A percentile compares a stretch with the other conserved stretches of the same genome.
These are phyloP conservation scores for Neoboletus magnificus DNA, from an alignment of 768 basidiomycete species.

Conservation along the genomic window DNA sequence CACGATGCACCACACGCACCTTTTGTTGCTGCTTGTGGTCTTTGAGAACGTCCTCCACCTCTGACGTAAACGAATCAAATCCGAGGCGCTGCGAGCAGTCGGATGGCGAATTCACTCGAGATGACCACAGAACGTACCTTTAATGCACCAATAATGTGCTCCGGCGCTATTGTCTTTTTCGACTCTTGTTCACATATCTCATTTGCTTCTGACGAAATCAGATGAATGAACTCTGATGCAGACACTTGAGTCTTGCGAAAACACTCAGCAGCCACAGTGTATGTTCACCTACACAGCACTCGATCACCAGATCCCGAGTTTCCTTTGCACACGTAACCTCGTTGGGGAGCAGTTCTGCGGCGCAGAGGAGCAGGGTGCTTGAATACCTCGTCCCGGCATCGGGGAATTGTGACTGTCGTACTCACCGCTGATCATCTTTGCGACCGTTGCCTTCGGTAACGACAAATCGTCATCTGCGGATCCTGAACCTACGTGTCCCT, in stretches of 20 bases:
- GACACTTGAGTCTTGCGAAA: conserved; percentile 13
- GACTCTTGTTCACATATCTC: conserved; percentile 97
- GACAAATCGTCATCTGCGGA: conserved; percentile 89
- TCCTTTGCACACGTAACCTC: conserved; percentile 93
- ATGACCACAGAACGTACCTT: conserved; percentile 50
- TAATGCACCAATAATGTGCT: conserved; percentile 90
- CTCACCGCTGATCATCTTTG: conserved; percentile 92
- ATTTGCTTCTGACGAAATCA: conserved; percentile 96
- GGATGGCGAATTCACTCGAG: neutral
- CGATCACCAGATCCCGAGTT: conserved; percentile 93
- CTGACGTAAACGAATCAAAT: conserved; percentile 85
- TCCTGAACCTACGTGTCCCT: conserved; percentile 65
- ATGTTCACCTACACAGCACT: conserved; percentile 97
- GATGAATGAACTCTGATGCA: conserved; percentile 87
- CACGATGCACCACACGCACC: conserved; percentile 41
- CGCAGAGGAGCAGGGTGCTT: neutral
- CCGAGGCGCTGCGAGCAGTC: conserved; percentile 67
- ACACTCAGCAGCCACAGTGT: conserved; percentile 1
- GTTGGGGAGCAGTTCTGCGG: conserved; percentile 78
- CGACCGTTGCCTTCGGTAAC: conserved; percentile 94
- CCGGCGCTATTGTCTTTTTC: conserved; percentile 98
- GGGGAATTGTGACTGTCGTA: conserved; percentile 5
- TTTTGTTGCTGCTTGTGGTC: conserved; percentile 97
- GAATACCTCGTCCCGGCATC: conserved; percentile 6
- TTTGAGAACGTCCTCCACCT: conserved; percentile 90